Evolutionary conservation across 2,329 filamentous ascomycete genomes (phyloP).

Genomic region (Beauveria sp.): DNA sequence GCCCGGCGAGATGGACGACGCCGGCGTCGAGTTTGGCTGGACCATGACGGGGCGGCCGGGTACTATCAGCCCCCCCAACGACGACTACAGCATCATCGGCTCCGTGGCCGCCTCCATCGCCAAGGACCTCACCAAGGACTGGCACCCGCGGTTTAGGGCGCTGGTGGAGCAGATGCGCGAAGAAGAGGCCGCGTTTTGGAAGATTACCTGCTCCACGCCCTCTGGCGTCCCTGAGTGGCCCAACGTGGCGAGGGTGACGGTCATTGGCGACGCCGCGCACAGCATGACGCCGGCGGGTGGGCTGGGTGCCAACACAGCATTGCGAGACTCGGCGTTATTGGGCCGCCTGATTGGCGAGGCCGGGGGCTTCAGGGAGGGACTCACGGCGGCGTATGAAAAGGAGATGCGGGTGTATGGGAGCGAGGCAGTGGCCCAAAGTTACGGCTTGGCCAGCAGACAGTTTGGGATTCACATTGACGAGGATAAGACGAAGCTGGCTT

Average conservation of each 20-base stretch:
- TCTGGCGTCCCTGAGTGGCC: slow-evolving; percentile 52
- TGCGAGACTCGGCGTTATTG: slow-evolving; percentile 46
- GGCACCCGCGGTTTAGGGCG: slow-evolving; percentile 48
- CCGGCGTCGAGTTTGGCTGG: slow-evolving; percentile 52
- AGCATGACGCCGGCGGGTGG: slow-evolving; percentile 52
- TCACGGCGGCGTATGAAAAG: slow-evolving; percentile 50
- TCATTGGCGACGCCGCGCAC: slow-evolving; percentile 51
- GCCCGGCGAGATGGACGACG: slow-evolving; percentile 50
- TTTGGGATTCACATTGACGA: slow-evolving; percentile 44
- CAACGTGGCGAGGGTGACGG: slow-evolving; percentile 49
- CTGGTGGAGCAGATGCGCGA: slow-evolving; percentile 52
- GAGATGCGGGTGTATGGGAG: slow-evolving; percentile 55
- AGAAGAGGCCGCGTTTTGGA: slow-evolving; percentile 55
- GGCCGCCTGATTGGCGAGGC: slow-evolving; percentile 43
- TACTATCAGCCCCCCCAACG: slow-evolving; percentile 48
- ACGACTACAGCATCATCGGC: slow-evolving; percentile 52
- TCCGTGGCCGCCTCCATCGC: slow-evolving; percentile 49
- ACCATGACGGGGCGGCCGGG: slow-evolving; percentile 53
- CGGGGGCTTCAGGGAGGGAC: slow-evolving; percentile 45
- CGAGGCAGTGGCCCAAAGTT: slow-evolving; percentile 48
- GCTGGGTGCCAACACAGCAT: slow-evolving; percentile 49
- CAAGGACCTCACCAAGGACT: slow-evolving; percentile 43
- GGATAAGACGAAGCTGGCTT: slow-evolving; percentile 15
- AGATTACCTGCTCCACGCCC: slow-evolving; percentile 56
- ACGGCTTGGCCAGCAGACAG: slow-evolving; percentile 33